These are phyloP conservation scores for Ampelomyces quisqualis DNA, from an alignment of 2,329 filamentous ascomycete species.

Conservation along the genomic window DNA sequence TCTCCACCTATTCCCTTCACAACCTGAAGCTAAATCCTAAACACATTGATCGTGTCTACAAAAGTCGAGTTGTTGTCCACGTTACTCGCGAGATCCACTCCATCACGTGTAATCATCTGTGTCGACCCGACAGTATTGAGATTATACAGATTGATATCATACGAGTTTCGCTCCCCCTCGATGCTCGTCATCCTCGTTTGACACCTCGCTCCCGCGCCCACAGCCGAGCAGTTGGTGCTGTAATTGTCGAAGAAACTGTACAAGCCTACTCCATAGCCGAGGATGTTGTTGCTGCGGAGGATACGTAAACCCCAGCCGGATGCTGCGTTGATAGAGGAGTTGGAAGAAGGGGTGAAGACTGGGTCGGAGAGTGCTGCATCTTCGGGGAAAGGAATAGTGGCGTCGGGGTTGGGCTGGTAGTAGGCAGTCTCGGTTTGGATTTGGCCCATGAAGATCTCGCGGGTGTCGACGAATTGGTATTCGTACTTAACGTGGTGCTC, in stretches of 20 bases:
- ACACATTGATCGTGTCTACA: conserved; percentile 40
- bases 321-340: conserved; percentile 37
- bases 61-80: conserved; percentile 52
- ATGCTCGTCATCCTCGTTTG: conserved; percentile 54
- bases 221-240: conserved; percentile 40
- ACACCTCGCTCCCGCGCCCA: conserved; percentile 42
- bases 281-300: conserved; percentile 56
- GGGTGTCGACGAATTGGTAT: conserved; percentile 77
- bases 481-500: conserved; percentile 68
- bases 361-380: conserved; percentile 65
- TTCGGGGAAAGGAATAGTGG: conserved; percentile 63
- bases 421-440: conserved; percentile 88
- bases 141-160: conserved; percentile 49
- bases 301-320: conserved; percentile 66
- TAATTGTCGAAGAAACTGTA: conserved; percentile 72
- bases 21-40: conserved; percentile 23
- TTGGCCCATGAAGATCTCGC: conserved; percentile 76
- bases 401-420: conserved; percentile 80
- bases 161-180: conserved; percentile 41
- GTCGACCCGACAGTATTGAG: conserved; percentile 51
- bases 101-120: conserved; percentile 51
- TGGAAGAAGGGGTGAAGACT: conserved; percentile 63
- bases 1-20: background rate
- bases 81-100: conserved; percentile 46
- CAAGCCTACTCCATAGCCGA: conserved; percentile 63